Evolutionary conservation across 1,139 yeast genomes (phyloP), one percentile per base, ranked within the genome.

Genomic region (Scheffersomyces lignicola): DNA sequence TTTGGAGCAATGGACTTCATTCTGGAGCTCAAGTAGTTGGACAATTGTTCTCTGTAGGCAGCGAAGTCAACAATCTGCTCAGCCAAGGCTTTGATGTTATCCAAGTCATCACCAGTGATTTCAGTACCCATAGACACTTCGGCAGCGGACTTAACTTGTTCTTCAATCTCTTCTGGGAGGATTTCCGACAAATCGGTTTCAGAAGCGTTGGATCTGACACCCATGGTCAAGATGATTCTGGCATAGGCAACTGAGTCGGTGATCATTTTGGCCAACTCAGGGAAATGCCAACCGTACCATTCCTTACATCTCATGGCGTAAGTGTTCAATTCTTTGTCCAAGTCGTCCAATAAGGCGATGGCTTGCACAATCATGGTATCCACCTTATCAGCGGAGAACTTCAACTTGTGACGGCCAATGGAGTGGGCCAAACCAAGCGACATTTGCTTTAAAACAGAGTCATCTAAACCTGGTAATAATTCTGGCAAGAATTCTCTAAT

Each of bases 201-300:
- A 35, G 88, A 69, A 51, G 96, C 96, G 58, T 84, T 87, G 37
- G 96, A 78, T 73, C 98, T 83, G 56, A 87, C 72, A 49, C 98
- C 98, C 97, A 92, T 89, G 52, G 83, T 76, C 67, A 88, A 78
- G 57, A 92, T 87, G 52, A 89, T 86, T 73, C 94, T 83, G 41
- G 95, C 95, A 62, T 80, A 90, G 36, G 96, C 95, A 56, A 87
- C 94, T 49, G 96, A 90, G 66, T 92, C 98, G 51, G 88, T 83
- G 45, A 89, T 92, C 62, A 92, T 78, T 71, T 88, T 89, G 52
- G 97, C 96, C 73, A 92, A 80, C 72, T 92, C 99, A 29, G 99
- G 99, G 81, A 92, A 94, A 65, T 92, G 99, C 99, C 99, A 92
- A 48, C 98, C 97, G 69, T 94, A 92, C 99, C 99, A 92, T 73